Conservation (phyloP, 1,284 basidiomycete genomes). For the Leccinum huronense region DNA sequence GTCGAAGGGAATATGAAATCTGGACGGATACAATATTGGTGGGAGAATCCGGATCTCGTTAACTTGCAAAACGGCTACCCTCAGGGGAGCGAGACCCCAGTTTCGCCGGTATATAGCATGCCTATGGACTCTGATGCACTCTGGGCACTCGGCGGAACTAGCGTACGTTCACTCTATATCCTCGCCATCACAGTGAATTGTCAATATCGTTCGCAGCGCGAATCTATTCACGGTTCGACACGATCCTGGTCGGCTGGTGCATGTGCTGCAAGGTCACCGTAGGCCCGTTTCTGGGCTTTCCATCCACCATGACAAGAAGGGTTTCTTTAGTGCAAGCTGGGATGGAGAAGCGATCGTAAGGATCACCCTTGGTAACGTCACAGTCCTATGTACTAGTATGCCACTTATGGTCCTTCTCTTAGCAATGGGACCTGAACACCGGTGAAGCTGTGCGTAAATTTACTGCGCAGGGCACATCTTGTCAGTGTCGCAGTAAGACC, state of each 20-base stretch:
- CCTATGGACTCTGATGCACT: conserved; percentile 88
- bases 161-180: conserved; percentile 50
- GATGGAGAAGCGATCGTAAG: conserved; percentile 87
- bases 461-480: conserved; percentile 84
- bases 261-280: conserved; percentile 73
- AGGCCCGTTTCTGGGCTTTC: conserved; percentile 86
- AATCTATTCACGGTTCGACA: conserved; percentile 93
- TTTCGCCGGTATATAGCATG: conserved; percentile 83
- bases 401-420: conserved; percentile 15
- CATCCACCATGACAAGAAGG: conserved; percentile 78
- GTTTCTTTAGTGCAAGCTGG: conserved; percentile 92
- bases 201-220: conserved; percentile 50
- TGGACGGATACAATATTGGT: conserved; percentile 86
- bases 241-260: conserved; percentile 79
- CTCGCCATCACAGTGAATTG: conserved; percentile 16
- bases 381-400: not conserved
- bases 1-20: conserved; percentile 92
- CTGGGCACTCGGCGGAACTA: conserved; percentile 84
- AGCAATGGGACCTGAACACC: conserved; percentile 99
- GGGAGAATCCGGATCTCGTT: conserved; percentile 66
- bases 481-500: conserved; percentile 82
- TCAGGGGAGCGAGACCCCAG: conserved; percentile 45
- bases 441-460: conserved; percentile 80
- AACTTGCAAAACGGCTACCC: conserved; percentile 33
- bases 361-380: conserved; percentile 21